A percentile compares a stretch with the other conserved stretches of the same genome.
Conservation (phyloP, 495 filamentous ascomycete species). For the Podospora pseudocomata region DNA sequence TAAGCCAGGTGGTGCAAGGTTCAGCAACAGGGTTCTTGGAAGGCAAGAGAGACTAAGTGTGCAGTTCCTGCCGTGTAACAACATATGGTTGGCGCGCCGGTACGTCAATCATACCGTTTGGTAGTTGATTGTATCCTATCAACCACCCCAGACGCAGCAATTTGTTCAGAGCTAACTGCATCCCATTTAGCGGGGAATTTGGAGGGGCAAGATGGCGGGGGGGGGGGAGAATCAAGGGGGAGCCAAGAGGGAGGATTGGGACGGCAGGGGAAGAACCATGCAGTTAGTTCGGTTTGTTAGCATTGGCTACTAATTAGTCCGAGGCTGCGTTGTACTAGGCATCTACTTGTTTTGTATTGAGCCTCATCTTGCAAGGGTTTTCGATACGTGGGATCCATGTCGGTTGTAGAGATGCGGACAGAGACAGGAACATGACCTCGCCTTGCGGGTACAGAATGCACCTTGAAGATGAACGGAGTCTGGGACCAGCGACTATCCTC, state of each 20-base stretch:
- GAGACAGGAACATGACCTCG: no score
- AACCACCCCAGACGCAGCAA: background rate
- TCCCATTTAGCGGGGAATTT: background rate
- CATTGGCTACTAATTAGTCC: background rate
- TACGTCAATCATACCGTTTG: background rate
- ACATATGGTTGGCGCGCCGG: background rate
- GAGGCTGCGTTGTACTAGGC: background rate
- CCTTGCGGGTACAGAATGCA: no score
- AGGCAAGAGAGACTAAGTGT: background rate
- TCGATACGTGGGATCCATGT: no score
- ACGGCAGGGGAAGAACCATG: background rate
- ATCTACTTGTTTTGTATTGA: background rate
- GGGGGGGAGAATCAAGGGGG: no score
- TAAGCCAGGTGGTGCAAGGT: background rate
- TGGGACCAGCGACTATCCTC: no score
- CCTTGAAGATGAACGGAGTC: no score
- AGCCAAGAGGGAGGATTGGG: background rate
- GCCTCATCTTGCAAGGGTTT: no score
- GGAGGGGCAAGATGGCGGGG: no score
- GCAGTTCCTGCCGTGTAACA: background rate
- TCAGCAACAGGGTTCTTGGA: background rate
- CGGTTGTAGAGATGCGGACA: no score
- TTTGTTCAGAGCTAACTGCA: background rate
- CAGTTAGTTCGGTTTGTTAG: background rate
- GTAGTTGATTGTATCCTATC: background rate